Base-by-base conservation (phyloP, 495 filamentous ascomycete genomes). In the Oidiodendron maius region DNA sequence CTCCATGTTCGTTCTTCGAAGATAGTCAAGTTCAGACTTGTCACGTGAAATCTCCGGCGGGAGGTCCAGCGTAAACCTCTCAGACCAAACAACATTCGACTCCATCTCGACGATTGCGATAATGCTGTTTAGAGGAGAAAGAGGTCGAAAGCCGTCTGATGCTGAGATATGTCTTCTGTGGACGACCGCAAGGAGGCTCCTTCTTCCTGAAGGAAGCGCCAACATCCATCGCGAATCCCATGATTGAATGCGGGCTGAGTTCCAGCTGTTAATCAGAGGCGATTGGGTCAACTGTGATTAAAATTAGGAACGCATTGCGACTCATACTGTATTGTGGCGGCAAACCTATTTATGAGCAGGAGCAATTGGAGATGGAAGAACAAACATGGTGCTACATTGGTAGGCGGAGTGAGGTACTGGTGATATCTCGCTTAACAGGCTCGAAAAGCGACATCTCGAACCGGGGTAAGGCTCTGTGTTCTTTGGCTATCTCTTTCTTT, bases 1-100 rank as follows among this genome's bases (percentile, higher is more conserved):
- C n/a, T 38, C 35, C 35, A 18, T 12, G 18, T 50, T 36, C 11
- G 24, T 41, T 12, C 50, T 32, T 23, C 25, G 34, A 4, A 52
- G 42, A 34, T 41, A 52, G 10, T 52, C 50, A 12, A 52, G 16
- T 47, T 52, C 50, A 18, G 23, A 34, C 17, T 35, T 40, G 22
- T 52, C 50, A 16, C 17, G 3, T 12, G 50, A 52, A 17, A 46
- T 42, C 4, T 42, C 17, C 6, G 15, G 18, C 1, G 43, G 25
- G 9, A 46, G 36, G 25, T 46, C 11, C 9, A 52, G 21, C 5
- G 22, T 20, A 21, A 15, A 52, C 40, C 21, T 45, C 11, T 51
- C 25, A 13, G 48, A 34, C 30, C 34, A 51, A 4, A 48, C 6
- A 24, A 4, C 30, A 18, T 40, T 35, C 15, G 18, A 18, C 10